Base-by-base conservation (phyloP, 2,329 filamentous ascomycete genomes). In the Geosmithia putterillii region DNA sequence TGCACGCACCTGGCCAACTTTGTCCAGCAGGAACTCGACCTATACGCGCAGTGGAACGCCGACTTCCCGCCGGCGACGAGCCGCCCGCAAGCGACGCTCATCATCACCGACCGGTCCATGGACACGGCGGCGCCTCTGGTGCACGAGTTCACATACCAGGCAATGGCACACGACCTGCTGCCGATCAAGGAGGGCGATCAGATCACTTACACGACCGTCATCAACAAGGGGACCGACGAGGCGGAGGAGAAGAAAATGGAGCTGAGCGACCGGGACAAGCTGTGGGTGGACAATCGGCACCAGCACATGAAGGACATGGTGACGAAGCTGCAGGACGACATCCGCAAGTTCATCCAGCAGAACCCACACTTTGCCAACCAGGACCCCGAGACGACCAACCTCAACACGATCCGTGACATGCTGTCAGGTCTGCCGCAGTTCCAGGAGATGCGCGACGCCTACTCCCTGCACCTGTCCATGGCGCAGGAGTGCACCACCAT, bases 291-390 rank as follows among this genome's bases (percentile, higher is more conserved):
- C 47, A 95, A 95, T 57, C 76, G 92, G 44, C 92, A 98, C 63
- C 76, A 80, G 42, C 92, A 98, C 63, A 98, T 98, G 92, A 95
- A 94, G 60, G 89, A 96, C 59, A 92, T 92, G 3, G 89, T 96
- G 53, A 86, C 90, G 56, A 94, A 90, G 61, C 71, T 98, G 47
- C 92, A 90, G 71, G 76, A 79, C 45, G 90, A 96, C 58, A 96
- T 98, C 57, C 81, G 88, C 54, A 89, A 81, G 57, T 98, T 98
- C 64, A 75, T 95, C 54, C 79, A 82, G 38, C 81, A 92, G 47
- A 95, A 98, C 57, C 85, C 89, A 14, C 86, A 96, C 57, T 96
- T 96, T 56, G 86, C 86, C 12, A 81, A 92, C 49, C 73, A 79
- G 56, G 69, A 75, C 48, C 74, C 74, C 49, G 76, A 83, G 45